Conservation (phyloP, 331 rosid genomes). For the Stylosanthes scabra region DNA sequence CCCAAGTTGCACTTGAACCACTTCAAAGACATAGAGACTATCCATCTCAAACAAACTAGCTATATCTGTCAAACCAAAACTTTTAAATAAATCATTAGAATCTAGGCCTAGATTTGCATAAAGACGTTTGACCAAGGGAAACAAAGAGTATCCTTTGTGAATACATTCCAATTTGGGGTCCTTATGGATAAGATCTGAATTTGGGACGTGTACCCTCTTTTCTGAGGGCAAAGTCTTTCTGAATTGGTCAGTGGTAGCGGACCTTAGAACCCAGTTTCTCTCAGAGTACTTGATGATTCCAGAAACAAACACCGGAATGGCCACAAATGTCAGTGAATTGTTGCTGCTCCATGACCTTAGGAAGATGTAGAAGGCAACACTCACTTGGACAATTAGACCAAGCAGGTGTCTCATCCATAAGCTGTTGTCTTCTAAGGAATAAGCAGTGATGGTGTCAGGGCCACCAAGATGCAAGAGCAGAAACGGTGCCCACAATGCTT, state of each 20-base stretch:
- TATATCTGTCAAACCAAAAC: not conserved
- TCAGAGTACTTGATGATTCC: conserved; percentile 23
- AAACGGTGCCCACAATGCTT: conserved; percentile 33
- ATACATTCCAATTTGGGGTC: not conserved
- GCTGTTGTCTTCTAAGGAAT: conserved; percentile 27
- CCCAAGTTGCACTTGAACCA: not conserved
- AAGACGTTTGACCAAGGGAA: not conserved
- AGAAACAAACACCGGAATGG: not conserved
- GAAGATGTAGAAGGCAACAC: not conserved
- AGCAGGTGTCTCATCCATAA: conserved; percentile 23
- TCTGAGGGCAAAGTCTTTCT: not conserved
- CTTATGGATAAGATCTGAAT: not conserved
- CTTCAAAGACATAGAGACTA: no score
- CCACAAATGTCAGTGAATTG: not conserved
- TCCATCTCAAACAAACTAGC: not conserved
- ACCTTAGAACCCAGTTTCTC: not conserved
- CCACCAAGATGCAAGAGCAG: conserved; percentile 31
- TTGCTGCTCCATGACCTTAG: not conserved
- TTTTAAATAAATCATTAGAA: not conserved
- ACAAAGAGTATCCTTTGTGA: not conserved
- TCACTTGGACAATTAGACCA: not conserved
- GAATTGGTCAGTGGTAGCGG: not conserved
- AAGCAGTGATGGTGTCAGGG: conserved; percentile 31
- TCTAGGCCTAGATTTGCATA: not conserved
- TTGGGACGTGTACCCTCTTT: not conserved